phyloP scores from a whole-genome alignment of 345 rosid species.

The Eucalyptus regnans region DNA sequence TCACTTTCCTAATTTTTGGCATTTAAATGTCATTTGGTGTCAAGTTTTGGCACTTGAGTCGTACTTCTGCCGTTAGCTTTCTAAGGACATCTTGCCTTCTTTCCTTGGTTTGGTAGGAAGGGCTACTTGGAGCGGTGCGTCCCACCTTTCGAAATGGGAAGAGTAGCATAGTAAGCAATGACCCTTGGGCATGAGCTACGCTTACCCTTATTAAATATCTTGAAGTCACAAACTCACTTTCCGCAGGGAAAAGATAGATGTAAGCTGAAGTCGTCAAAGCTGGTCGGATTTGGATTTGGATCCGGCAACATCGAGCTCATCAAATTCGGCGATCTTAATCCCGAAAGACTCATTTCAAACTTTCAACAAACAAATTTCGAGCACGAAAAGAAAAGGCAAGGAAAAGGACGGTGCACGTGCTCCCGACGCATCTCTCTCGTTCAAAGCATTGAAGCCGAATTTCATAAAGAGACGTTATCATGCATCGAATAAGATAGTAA shows the following conservation, averaged over 20 bases:
- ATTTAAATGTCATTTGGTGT: no score
- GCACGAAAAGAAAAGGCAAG: not conserved
- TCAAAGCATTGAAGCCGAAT: not conserved
- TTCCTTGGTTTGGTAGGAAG: not conserved
- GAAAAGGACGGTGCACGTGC: not conserved
- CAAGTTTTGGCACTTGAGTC: no score
- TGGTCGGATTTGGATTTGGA: not conserved
- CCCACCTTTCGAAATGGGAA: not conserved
- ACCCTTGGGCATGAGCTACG: not conserved
- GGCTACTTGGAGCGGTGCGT: not conserved
- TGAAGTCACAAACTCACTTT: not conserved
- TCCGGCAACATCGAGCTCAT: not conserved
- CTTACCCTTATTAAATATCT: not conserved
- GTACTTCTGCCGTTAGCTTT: not conserved
- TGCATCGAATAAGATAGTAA: rapidly evolving
- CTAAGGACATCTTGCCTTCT: not conserved
- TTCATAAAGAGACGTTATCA: not conserved
- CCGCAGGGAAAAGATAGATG: not conserved
- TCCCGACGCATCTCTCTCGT: not conserved
- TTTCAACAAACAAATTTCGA: not conserved
- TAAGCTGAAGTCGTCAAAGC: not conserved
- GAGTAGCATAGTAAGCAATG: not conserved
- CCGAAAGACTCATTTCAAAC: not conserved
- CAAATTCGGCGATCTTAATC: not conserved
- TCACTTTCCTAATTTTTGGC: no score